Conservation (phyloP, 2,329 filamentous ascomycete genomes). For the Beauveria varroae region DNA sequence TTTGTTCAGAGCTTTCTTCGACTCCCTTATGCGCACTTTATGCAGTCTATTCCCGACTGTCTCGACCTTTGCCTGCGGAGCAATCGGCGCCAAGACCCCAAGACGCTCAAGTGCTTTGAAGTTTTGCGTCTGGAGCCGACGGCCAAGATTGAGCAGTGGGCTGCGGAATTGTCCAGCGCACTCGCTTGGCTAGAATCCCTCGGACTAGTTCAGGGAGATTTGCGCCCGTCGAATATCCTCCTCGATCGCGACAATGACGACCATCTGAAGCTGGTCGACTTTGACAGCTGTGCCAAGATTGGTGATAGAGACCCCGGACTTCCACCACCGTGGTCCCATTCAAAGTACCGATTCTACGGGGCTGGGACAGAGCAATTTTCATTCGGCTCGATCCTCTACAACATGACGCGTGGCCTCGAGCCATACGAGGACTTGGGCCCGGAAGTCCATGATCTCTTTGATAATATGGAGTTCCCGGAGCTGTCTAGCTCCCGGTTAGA, state of each 20-base stretch:
- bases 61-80: not conserved
- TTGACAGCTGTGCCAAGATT: slow-evolving; percentile 4
- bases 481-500: not conserved
- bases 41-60: not conserved
- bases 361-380: not conserved
- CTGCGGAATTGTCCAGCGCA: slow-evolving; percentile 6
- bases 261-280: not conserved
- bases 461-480: not conserved
- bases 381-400: slow-evolving; percentile 7
- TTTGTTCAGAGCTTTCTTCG: slow-evolving; percentile 6
- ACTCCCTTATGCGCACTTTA: slow-evolving; percentile 1
- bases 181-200: slow-evolving; percentile 9
- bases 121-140: not conserved
- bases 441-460: not conserved
- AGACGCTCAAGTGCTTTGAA: not conserved
- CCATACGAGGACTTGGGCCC: slow-evolving; percentile 6
- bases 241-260: not conserved
- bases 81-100: slow-evolving; percentile 1
- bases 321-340: not conserved
- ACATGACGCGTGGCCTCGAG: not conserved
- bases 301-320: not conserved
- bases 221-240: slow-evolving; percentile 2
- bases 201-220: not conserved
- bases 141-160: slow-evolving; percentile 10
- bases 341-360: not conserved